These are phyloP conservation scores for Rauvolfia tetraphylla DNA, from an alignment of 257 asterid genomes.

Conservation along the genomic window DNA sequence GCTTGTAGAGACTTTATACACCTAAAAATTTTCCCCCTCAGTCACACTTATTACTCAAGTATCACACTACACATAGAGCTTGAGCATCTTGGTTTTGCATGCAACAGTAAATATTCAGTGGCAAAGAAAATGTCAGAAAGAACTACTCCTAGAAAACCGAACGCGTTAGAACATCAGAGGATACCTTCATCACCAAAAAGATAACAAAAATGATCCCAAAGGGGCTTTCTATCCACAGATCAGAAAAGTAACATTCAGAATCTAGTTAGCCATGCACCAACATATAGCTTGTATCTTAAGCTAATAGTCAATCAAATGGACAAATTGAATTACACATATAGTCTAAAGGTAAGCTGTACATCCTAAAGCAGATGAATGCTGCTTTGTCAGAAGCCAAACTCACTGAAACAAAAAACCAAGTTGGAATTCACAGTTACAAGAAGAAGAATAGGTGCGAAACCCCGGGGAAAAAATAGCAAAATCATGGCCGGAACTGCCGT, in stretches of 20 bases:
- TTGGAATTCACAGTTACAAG: not conserved
- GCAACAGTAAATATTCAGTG: too few species aligned
- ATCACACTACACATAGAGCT: not conserved
- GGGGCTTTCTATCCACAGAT: not conserved
- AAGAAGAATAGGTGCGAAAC: not conserved
- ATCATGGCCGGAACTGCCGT: too few species aligned
- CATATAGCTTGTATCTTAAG: not conserved
- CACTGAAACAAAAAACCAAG: not conserved
- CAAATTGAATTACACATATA: not conserved
- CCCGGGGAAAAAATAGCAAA: not conserved
- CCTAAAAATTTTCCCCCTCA: not conserved
- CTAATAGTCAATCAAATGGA: not conserved
- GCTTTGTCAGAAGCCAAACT: not conserved
- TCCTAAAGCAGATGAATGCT: not conserved
- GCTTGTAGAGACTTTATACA: not conserved
- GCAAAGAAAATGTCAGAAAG: not conserved
- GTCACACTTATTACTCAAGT: not conserved
- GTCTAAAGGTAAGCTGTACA: not conserved
- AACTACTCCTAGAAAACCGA: not conserved
- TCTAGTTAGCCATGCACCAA: not conserved
- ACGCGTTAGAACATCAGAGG: too few species aligned
- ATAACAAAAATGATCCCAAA: not conserved
- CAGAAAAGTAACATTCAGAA: not conserved
- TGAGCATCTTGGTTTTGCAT: not conserved
- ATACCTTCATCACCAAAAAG: not conserved